Conservation (phyloP, 129 eudicot genomes). For the Lonicera japonica region DNA sequence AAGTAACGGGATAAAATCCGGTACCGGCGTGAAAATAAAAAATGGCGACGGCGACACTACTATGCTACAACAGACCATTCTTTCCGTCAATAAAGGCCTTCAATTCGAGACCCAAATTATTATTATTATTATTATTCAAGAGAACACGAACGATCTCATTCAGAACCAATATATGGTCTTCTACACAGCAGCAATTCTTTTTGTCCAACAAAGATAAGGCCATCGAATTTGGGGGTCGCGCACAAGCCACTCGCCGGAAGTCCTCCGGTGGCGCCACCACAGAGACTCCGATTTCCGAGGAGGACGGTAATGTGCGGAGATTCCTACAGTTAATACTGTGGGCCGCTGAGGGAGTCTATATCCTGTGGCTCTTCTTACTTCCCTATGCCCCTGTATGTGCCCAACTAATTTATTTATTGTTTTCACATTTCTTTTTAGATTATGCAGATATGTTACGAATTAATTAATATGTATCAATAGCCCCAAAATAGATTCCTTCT, state of each 20-base stretch:
- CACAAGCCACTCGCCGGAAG: slow-evolving; percentile 32
- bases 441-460: neutral
- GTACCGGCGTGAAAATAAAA: neutral
- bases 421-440: neutral
- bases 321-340: slow-evolving; percentile 41
- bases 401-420: neutral
- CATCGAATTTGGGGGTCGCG: neutral
- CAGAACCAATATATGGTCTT: slow-evolving; percentile 12
- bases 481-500: neutral
- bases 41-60: slow-evolving; percentile 18
- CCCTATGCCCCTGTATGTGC: slow-evolving; percentile 86
- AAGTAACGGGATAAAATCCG: neutral
- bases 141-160: slow-evolving; percentile 9
- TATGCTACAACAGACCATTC: slow-evolving; percentile 13
- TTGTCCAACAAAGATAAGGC: slow-evolving; percentile 1
- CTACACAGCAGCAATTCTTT: neutral
- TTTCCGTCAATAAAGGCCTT: slow-evolving; percentile 1
- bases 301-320: slow-evolving; percentile 39
- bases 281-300: slow-evolving; percentile 28
- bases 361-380: slow-evolving; percentile 89
- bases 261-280: slow-evolving; percentile 5
- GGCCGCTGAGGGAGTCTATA: slow-evolving; percentile 66
- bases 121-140: no score
- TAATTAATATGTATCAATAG: neutral
- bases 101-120: slow-evolving; percentile 13